Evolutionary conservation across 805 yeast genomes (phyloP).

Genomic region (Saturnispora gosingensis): DNA sequence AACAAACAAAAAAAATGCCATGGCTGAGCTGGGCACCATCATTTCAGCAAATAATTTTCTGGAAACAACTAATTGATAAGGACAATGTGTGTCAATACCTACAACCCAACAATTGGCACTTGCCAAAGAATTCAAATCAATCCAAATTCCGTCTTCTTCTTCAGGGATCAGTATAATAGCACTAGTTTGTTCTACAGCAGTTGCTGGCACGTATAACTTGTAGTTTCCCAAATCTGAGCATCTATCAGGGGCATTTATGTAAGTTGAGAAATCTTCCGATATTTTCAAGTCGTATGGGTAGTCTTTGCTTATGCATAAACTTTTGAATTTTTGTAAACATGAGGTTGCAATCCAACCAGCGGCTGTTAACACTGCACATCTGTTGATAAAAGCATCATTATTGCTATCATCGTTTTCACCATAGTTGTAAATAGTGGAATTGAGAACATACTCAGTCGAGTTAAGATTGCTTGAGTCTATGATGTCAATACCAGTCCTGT

Average conservation of each 20-base stretch:
- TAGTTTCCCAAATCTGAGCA: constrained; percentile 24
- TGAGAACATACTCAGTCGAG: background rate
- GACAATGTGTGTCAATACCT: constrained; percentile 70
- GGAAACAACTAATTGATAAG: constrained; percentile 53
- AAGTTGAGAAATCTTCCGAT: constrained; percentile 27
- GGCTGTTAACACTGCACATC: constrained; percentile 34
- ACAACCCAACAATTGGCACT: constrained; percentile 82
- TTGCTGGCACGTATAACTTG: constrained; percentile 38
- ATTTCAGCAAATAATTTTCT: constrained; percentile 49
- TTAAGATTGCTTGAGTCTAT: background rate
- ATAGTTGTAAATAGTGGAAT: background rate
- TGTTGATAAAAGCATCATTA: constrained; percentile 20
- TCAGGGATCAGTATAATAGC: constrained; percentile 17
- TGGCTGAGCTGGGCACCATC: constrained; percentile 58
- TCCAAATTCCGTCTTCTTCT: constrained; percentile 48
- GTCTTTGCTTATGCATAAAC: constrained; percentile 44
- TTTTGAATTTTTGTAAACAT: constrained; percentile 47
- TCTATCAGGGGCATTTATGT: constrained; percentile 34
- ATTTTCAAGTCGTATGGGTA: constrained; percentile 38
- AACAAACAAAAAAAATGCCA: constrained; percentile 43
- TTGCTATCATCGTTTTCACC: constrained; percentile 2
- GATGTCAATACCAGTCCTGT: background rate
- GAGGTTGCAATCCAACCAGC: constrained; percentile 58
- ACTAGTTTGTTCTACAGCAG: constrained; percentile 37
- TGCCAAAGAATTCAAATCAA: constrained; percentile 71